Percentiles rank a stretch among this genome's conserved stretches.
phyloP scores from a whole-genome alignment of 495 filamentous ascomycete genomes.

The Lophium mytilinum region DNA sequence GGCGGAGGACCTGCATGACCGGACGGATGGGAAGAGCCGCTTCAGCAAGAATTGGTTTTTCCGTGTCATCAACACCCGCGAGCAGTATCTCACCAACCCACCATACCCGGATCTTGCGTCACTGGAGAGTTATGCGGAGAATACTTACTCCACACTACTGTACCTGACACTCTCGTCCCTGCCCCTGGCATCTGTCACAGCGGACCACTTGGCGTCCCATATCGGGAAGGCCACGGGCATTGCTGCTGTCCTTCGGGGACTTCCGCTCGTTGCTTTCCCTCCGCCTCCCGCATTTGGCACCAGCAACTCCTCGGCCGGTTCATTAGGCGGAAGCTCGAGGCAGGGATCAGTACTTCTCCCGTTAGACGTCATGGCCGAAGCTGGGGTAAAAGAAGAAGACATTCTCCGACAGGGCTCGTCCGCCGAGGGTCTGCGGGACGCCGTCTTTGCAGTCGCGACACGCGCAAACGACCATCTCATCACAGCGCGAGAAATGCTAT shows the following conservation, averaged over 20 bases:
- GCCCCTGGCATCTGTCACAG: slow-evolving; percentile 67
- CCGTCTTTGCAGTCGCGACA: slow-evolving; percentile 85
- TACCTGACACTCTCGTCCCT: slow-evolving; percentile 77
- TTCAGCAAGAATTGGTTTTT: slow-evolving; percentile 76
- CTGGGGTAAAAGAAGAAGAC: slow-evolving; percentile 75
- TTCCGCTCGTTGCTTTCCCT: slow-evolving; percentile 78
- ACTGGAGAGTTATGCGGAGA: slow-evolving; percentile 83
- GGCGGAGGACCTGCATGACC: slow-evolving; percentile 50
- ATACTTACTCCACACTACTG: slow-evolving; percentile 87
- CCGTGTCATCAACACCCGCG: slow-evolving; percentile 68
- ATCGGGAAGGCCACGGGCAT: slow-evolving; percentile 92
- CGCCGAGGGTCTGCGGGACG: slow-evolving; percentile 74
- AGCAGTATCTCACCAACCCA: slow-evolving; percentile 73
- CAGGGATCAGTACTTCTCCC: slow-evolving; percentile 71
- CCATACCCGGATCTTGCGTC: slow-evolving; percentile 66
- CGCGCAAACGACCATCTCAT: slow-evolving; percentile 92
- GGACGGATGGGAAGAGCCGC: slow-evolving; percentile 45
- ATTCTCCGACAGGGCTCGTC: slow-evolving; percentile 70
- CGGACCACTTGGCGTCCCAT: slow-evolving; percentile 88
- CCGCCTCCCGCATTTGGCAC: slow-evolving; percentile 50
- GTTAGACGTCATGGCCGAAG: slow-evolving; percentile 79
- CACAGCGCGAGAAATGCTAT: slow-evolving; percentile 85
- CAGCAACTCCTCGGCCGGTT: slow-evolving; percentile 34
- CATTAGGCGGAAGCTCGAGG: slow-evolving; percentile 25
- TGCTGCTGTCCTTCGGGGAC: slow-evolving; percentile 67